These are phyloP conservation scores for Xylaria sp. DNA, from an alignment of 2,329 filamentous ascomycete genomes.

Conservation along the genomic window DNA sequence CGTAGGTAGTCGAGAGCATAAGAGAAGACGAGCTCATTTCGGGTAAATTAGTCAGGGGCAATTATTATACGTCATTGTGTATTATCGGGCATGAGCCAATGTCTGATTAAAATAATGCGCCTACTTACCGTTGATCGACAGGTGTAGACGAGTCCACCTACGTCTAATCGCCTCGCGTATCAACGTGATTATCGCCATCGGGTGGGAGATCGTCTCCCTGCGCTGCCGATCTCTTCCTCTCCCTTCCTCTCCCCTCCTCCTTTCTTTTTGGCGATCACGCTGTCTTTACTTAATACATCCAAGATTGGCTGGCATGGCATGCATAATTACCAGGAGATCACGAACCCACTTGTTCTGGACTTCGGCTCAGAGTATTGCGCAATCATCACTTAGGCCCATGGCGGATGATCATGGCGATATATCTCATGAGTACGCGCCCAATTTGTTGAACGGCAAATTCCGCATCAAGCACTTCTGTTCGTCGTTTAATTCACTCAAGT, in stretches of 20 bases:
- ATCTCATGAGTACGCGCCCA: not conserved
- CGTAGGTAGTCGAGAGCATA: not conserved
- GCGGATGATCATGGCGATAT: not conserved
- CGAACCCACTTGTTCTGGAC: not conserved
- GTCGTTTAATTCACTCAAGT: not conserved
- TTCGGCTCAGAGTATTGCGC: not conserved
- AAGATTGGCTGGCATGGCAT: not conserved
- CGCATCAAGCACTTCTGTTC: not conserved
- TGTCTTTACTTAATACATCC: not conserved
- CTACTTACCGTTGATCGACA: conserved; percentile 1
- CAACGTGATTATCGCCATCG: not conserved
- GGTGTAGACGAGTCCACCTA: not conserved
- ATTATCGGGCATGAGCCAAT: not conserved
- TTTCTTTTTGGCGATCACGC: not conserved
- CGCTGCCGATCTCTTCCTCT: conserved; percentile 4
- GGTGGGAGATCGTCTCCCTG: conserved; percentile 10
- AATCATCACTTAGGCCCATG: not conserved
- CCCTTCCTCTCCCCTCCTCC: not conserved
- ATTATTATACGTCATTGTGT: conserved; percentile 4
- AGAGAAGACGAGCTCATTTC: conserved; percentile 11
- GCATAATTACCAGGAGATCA: not conserved
- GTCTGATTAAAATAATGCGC: not conserved
- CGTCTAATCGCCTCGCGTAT: conserved; percentile 7
- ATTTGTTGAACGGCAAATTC: not conserved
- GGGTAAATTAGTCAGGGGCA: conserved; percentile 22